A percentile compares a stretch with the other conserved stretches of the same genome.
These are phyloP conservation scores for Datisca glomerata DNA, from an alignment of 306 rosid genomes.

Conservation along the genomic window DNA sequence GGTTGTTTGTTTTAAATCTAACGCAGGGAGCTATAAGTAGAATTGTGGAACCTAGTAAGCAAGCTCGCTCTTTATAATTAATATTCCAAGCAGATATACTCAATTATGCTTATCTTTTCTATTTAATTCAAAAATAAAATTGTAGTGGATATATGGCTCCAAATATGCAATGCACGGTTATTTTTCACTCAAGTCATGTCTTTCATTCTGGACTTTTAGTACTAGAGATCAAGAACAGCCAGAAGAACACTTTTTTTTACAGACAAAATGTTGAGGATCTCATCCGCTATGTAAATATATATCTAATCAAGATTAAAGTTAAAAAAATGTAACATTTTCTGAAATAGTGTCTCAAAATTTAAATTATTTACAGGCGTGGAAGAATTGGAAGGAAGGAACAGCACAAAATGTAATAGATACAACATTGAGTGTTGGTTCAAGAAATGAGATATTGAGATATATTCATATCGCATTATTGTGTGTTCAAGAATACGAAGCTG, in stretches of 20 bases:
- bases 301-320: too few relatives aligned
- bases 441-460: conserved; percentile 16
- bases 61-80: too few relatives aligned
- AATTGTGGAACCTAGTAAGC: conserved; percentile 32
- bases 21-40: conserved; percentile 17
- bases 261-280: too few relatives aligned
- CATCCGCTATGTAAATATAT: too few relatives aligned
- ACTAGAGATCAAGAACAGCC: conserved; percentile 37
- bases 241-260: conserved; percentile 14
- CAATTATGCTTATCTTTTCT: too few relatives aligned
- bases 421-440: conserved; percentile 4
- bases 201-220: conserved; percentile 40
- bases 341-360: too few relatives aligned
- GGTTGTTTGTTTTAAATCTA: conserved; percentile 20
- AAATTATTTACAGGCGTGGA: conserved; percentile 20
- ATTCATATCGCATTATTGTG: too few relatives aligned
- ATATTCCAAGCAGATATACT: too few relatives aligned
- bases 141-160: conserved; percentile 61
- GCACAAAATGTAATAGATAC: conserved; percentile 17
- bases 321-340: too few relatives aligned
- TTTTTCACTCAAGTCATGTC: conserved; percentile 33
- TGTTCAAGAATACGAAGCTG: too few relatives aligned
- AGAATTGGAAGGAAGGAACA: conserved; percentile 17
- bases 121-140: neutral
- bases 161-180: conserved; percentile 28